Percentiles rank a stretch among this genome's conserved stretches.
These are phyloP conservation scores for Phytophthora sansomeana DNA, from an alignment of 352 stramenopile species.

Conservation along the genomic window DNA sequence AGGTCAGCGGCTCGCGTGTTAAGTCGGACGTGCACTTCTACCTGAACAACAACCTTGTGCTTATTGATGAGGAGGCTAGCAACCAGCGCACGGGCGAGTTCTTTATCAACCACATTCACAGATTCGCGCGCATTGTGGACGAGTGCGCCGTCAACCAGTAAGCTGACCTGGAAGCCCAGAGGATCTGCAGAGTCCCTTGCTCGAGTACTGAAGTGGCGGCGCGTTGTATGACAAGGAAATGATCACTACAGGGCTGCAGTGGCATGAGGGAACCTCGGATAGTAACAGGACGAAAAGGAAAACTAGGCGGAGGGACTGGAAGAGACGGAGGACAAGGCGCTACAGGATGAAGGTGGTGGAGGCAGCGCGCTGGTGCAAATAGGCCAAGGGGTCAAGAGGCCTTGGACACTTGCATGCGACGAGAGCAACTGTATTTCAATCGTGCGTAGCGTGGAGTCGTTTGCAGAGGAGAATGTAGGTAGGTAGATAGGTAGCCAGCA, in stretches of 20 bases:
- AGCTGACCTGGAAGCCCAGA: slow-evolving; percentile 19
- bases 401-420: slow-evolving; percentile 24
- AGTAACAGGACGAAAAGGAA: slow-evolving; percentile 22
- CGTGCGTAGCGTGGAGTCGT: slow-evolving; percentile 27
- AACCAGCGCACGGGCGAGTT: slow-evolving; percentile 90
- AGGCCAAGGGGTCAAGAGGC: slow-evolving; percentile 19
- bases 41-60: slow-evolving; percentile 76
- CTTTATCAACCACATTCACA: slow-evolving; percentile 92
- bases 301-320: slow-evolving; percentile 30
- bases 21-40: slow-evolving; percentile 89
- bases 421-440: slow-evolving; percentile 27
- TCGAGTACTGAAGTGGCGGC: slow-evolving; percentile 20
- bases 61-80: slow-evolving; percentile 86
- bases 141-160: slow-evolving; percentile 73
- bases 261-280: slow-evolving; percentile 7
- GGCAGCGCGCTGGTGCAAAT: slow-evolving; percentile 23
- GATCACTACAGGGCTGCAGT: slow-evolving; percentile 14
- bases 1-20: slow-evolving; percentile 67
- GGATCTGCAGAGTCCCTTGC: background rate
- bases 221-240: slow-evolving; percentile 36
- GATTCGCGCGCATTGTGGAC: slow-evolving; percentile 88
- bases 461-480: slow-evolving; percentile 36
- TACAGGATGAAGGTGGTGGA: slow-evolving; percentile 17
- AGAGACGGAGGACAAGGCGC: slow-evolving; percentile 32
- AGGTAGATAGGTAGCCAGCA: slow-evolving; percentile 36